phyloP scores from a whole-genome alignment of 345 rosid genomes.

The Pistacia atlantica region DNA sequence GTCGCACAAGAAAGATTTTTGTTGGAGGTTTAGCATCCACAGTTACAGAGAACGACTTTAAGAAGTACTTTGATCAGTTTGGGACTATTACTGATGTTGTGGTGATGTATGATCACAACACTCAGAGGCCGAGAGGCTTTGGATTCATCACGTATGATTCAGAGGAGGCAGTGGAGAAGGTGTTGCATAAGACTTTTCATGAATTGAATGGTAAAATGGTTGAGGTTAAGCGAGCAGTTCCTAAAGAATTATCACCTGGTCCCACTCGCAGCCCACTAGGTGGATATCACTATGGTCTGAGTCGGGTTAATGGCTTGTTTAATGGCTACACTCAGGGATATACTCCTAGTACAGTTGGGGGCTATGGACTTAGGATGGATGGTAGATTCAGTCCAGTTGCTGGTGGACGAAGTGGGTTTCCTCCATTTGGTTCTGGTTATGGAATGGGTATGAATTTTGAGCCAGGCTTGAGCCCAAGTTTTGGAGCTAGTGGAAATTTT shows the following conservation, averaged over 20 bases:
- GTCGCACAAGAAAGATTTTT: conserved; percentile 72
- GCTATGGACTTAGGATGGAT: conserved; percentile 71
- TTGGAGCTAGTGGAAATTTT: conserved; percentile 55
- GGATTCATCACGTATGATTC: conserved; percentile 80
- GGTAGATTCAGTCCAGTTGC: conserved; percentile 60
- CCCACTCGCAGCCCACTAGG: conserved; percentile 71
- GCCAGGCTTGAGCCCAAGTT: conserved; percentile 50
- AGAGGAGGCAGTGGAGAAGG: conserved; percentile 76
- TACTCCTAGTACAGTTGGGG: conserved; percentile 56
- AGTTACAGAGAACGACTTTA: conserved; percentile 74
- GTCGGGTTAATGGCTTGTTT: conserved; percentile 60
- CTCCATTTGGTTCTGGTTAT: conserved; percentile 62
- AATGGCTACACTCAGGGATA: conserved; percentile 70
- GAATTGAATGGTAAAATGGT: conserved; percentile 83
- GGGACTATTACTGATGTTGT: conserved; percentile 79
- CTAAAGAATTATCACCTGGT: conserved; percentile 78
- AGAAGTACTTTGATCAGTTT: conserved; percentile 75
- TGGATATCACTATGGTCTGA: conserved; percentile 65
- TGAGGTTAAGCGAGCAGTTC: conserved; percentile 80
- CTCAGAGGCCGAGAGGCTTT: conserved; percentile 80
- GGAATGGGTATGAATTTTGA: conserved; percentile 68
- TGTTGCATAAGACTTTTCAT: conserved; percentile 65
- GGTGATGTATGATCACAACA: conserved; percentile 85
- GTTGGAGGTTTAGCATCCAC: conserved; percentile 88
- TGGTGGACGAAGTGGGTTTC: conserved; percentile 63